phyloP scores from a whole-genome alignment of 768 basidiomycete genomes.

The Xerocomellus dryophilus region DNA sequence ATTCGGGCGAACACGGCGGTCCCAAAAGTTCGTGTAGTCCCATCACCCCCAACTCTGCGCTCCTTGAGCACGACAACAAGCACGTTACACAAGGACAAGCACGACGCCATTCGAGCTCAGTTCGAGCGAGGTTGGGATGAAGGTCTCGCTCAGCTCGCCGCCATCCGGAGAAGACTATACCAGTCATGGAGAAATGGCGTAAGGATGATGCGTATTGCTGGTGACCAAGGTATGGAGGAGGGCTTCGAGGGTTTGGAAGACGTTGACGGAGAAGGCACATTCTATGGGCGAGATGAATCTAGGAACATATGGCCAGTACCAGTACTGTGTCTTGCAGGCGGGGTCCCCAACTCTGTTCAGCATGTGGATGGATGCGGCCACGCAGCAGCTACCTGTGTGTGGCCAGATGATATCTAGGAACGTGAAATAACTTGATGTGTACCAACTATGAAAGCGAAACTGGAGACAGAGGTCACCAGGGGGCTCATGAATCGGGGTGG shows the following conservation, averaged over 20 bases:
- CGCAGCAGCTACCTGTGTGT: constrained; percentile 31
- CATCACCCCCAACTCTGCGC: constrained; percentile 46
- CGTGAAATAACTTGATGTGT: background rate
- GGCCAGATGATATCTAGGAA: constrained; percentile 33
- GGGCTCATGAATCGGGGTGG: too few species aligned
- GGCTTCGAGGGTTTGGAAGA: constrained; percentile 36
- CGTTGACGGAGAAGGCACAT: constrained; percentile 28
- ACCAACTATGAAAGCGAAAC: background rate
- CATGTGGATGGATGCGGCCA: constrained; percentile 42
- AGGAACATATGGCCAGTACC: constrained; percentile 24
- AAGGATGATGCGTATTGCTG: constrained; percentile 41
- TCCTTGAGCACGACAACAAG: constrained; percentile 47
- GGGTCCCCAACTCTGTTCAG: constrained; percentile 14
- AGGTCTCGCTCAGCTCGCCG: constrained; percentile 52
- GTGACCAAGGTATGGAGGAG: constrained; percentile 27
- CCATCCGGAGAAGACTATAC: constrained; percentile 43
- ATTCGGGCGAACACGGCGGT: constrained; percentile 8
- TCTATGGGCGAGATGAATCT: constrained; percentile 17
- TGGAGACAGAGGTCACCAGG: background rate
- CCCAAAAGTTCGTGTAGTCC: constrained; percentile 54
- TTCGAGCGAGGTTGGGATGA: constrained; percentile 65
- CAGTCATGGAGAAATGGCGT: constrained; percentile 48
- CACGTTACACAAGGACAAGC: constrained; percentile 31
- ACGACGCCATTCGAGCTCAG: constrained; percentile 42
- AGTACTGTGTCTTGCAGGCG: constrained; percentile 41